Conservation (phyloP, 257 asterid species). For the Fraxinus excelsior region DNA sequence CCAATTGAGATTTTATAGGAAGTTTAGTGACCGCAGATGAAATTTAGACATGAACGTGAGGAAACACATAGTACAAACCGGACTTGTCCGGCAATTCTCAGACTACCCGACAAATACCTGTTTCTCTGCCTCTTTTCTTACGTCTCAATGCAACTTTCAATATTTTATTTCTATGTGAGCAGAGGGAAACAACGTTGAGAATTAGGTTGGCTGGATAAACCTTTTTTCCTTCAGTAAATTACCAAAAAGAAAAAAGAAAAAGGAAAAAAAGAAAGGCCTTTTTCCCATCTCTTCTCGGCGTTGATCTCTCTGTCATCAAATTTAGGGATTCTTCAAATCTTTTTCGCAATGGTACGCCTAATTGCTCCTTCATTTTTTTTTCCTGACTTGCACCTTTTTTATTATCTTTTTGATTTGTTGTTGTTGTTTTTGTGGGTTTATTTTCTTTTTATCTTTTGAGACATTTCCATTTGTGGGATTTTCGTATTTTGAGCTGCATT, state of each 20-base stretch:
- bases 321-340: slow-evolving; percentile 19
- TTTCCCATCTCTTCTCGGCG: slow-evolving; percentile 11
- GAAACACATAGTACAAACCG: neutral
- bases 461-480: neutral
- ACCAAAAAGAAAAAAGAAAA: too few species aligned
- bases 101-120: neutral
- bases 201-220: neutral
- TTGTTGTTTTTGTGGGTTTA: neutral
- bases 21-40: neutral
- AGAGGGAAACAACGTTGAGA: neutral
- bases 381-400: neutral
- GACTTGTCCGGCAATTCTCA: neutral
- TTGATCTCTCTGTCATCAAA: slow-evolving; percentile 16
- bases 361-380: neutral
- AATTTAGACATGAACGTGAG: neutral
- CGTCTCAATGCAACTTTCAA: neutral
- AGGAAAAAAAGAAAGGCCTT: neutral
- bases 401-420: neutral
- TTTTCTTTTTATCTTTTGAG: neutral
- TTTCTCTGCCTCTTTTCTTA: neutral
- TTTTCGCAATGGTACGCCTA: neutral
- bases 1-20: neutral
- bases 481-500: slow-evolving; percentile 3
- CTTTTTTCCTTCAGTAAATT: neutral
- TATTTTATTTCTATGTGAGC: neutral